Percentiles rank a stretch among this genome's conserved stretches.
phyloP scores from a whole-genome alignment of 129 eudicot genomes.

The Helianthus annuus region DNA sequence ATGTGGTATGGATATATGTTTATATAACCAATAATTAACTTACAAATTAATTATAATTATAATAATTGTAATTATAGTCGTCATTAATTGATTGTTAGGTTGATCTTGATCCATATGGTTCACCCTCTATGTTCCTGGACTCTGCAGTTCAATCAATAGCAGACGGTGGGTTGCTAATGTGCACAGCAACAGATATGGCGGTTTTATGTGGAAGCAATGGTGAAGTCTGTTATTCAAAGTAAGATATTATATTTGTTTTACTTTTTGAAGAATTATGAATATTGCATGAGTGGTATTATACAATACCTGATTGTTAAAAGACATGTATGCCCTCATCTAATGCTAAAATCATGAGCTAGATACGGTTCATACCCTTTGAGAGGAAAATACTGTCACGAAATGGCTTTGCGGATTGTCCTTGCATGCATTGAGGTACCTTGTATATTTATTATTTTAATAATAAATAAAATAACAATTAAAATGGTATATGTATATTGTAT shows the following conservation, averaged over 20 bases:
- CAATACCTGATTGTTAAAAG: background rate
- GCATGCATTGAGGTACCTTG: conserved; percentile 87
- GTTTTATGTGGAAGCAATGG: conserved; percentile 93
- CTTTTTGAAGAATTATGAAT: background rate
- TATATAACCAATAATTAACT: background rate
- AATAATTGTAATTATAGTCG: background rate
- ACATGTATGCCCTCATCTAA: conserved; percentile 5
- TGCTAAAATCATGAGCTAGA: conserved; percentile 43
- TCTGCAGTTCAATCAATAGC: no score
- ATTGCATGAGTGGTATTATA: background rate
- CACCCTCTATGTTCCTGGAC: no score
- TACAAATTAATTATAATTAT: background rate
- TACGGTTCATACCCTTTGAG: conserved; percentile 95
- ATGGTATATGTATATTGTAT: conserved; percentile 8
- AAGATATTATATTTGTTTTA: conserved; percentile 23
- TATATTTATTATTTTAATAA: no score
- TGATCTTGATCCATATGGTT: no score
- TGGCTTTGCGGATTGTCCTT: conserved; percentile 96
- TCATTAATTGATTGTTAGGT: conserved; percentile 1
- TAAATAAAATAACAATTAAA: background rate
- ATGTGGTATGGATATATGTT: conserved; percentile 57
- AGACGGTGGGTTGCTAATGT: conserved; percentile 83
- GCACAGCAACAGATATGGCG: conserved; percentile 96
- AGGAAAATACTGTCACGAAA: conserved; percentile 93
- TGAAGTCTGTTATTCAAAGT: conserved; percentile 97